phyloP scores from a whole-genome alignment of 2,329 filamentous ascomycete species.

The Colletotrichum orchidophilum region DNA sequence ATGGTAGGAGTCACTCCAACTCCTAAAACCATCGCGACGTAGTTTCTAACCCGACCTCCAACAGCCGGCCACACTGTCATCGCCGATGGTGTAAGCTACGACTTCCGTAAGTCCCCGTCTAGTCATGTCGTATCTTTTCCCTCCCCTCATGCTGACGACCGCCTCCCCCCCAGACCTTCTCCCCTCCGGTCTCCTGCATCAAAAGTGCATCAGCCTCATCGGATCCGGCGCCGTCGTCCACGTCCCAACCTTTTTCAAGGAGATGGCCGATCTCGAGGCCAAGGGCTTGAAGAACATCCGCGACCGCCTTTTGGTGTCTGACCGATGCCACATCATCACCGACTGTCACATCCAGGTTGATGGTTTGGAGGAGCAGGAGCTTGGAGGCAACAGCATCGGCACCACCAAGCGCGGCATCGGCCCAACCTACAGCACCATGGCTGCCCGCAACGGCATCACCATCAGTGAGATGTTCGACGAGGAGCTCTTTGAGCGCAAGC shows the following conservation, averaged over 20 bases:
- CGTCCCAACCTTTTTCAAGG: slow-evolving; percentile 57
- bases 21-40: slow-evolving; percentile 20
- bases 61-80: slow-evolving; percentile 34
- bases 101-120: slow-evolving; percentile 31
- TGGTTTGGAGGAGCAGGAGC: slow-evolving; percentile 70
- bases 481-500: slow-evolving; percentile 71
- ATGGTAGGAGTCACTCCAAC: slow-evolving; percentile 39
- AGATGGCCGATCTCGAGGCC: slow-evolving; percentile 50
- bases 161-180: slow-evolving; percentile 64
- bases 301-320: slow-evolving; percentile 68
- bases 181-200: slow-evolving; percentile 77
- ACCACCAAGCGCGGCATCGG: slow-evolving; percentile 52
- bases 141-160: slow-evolving; percentile 35
- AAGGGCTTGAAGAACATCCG: slow-evolving; percentile 48
- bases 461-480: slow-evolving; percentile 75
- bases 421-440: slow-evolving; percentile 61
- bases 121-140: neutral
- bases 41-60: slow-evolving; percentile 31
- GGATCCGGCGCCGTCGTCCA: slow-evolving; percentile 76
- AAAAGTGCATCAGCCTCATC: slow-evolving; percentile 76
- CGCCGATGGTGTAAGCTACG: slow-evolving; percentile 34
- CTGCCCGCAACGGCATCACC: slow-evolving; percentile 69
- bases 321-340: slow-evolving; percentile 71
- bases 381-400: slow-evolving; percentile 49
- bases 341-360: slow-evolving; percentile 75